phyloP scores from a whole-genome alignment of 2,329 filamentous ascomycete genomes.

The Nemania bipapillata region DNA sequence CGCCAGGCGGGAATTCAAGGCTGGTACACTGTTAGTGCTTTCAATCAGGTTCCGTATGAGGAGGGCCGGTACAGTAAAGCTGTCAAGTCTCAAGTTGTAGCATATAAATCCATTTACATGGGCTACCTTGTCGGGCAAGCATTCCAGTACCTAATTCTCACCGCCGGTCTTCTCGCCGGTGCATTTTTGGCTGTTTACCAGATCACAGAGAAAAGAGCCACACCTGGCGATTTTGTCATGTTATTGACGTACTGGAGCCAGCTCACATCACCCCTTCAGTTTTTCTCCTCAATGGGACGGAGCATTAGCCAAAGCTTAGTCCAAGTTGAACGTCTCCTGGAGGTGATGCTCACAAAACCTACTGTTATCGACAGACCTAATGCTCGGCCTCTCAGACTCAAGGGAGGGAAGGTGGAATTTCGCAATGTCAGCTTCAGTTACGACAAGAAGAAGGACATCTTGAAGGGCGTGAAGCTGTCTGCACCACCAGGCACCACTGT shows the following conservation, averaged over 20 bases:
- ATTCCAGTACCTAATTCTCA: slow-evolving; percentile 71
- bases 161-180: slow-evolving; percentile 74
- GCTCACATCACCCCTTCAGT: slow-evolving; percentile 75
- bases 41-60: slow-evolving; percentile 69
- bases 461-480: slow-evolving; percentile 64
- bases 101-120: slow-evolving; percentile 55
- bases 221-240: slow-evolving; percentile 75
- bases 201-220: slow-evolving; percentile 69
- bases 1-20: slow-evolving; percentile 67
- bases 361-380: slow-evolving; percentile 64
- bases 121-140: slow-evolving; percentile 65
- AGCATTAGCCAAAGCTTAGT: slow-evolving; percentile 67
- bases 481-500: slow-evolving; percentile 65
- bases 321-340: slow-evolving; percentile 67
- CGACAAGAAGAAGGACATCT: slow-evolving; percentile 67
- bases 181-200: slow-evolving; percentile 71
- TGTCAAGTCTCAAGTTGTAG: slow-evolving; percentile 56
- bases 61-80: slow-evolving; percentile 65
- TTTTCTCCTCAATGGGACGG: slow-evolving; percentile 70
- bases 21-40: slow-evolving; percentile 69
- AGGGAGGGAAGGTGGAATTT: slow-evolving; percentile 66
- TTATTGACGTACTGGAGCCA: slow-evolving; percentile 80
- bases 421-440: slow-evolving; percentile 68
- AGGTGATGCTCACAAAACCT: slow-evolving; percentile 68
- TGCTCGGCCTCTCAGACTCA: slow-evolving; percentile 62